Base-by-base conservation (phyloP, 2,329 filamentous ascomycete genomes). In the Fusarium avenaceum region DNA sequence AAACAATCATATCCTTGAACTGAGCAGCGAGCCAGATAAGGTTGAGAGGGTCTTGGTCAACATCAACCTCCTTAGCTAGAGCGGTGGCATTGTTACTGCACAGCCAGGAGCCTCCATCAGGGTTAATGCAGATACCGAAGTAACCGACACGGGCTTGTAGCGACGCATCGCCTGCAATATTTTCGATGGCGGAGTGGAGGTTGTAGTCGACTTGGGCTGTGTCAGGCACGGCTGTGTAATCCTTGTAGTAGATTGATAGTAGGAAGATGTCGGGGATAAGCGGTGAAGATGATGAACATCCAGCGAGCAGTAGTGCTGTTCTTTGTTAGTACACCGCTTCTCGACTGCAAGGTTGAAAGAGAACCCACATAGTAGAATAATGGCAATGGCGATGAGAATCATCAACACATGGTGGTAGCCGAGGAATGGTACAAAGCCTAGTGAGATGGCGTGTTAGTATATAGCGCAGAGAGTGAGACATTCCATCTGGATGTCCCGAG, bases 1-100 rank as follows among this genome's bases (percentile, higher is more conserved):
- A 99, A 44, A 99, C 95, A 78, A 99, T 96, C 81, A 94, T 95
- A 80, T 98, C 94, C 80, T 98, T 98, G 83, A 99, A 99, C 71
- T 97, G 97, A 73, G 91, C 90, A 24, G 96, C 95, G 56, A 99
- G 88, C 96, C 95, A 99, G 74, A 99, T 94, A 75, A 99, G 83
- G 80, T 99, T 99, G 76, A 99, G 85, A 39, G 96, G 96, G 81
- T 99, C 96, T 80, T 97, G 92, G 76, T 97, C 94, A 42, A 97
- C 89, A 20, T 88, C 90, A 43, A 98, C 88, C 80, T 97, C 91
- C 78, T 96, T 92, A 38, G 96, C 95, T 47, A 99, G 86, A 4
- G 94, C 90, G 4, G 95, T 97, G 20, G 96, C 96, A 80, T 99
- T 99, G 85, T 97, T 96, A 79, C 92, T 96, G 86, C 96, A 99